These are phyloP conservation scores for Neonectria punicea DNA, from an alignment of 2,329 filamentous ascomycete genomes.

Conservation along the genomic window DNA sequence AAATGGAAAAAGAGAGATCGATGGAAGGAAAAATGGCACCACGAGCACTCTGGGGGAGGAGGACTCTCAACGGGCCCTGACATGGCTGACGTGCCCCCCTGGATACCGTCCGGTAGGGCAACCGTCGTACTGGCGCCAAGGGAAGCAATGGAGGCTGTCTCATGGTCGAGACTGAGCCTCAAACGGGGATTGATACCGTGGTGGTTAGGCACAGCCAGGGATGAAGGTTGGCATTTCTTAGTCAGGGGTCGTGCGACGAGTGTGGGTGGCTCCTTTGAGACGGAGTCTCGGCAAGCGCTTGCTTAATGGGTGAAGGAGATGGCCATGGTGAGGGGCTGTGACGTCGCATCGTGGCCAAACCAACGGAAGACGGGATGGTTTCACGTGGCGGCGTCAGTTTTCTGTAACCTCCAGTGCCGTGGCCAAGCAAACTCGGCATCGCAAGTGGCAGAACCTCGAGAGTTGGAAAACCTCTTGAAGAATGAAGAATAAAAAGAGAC, in stretches of 20 bases:
- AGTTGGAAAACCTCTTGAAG: neutral
- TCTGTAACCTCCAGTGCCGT: neutral
- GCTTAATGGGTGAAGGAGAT: neutral
- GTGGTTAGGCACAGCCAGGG: conserved; percentile 36
- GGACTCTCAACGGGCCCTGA: neutral
- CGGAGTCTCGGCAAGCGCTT: conserved; percentile 21
- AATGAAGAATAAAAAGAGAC: too few species aligned
- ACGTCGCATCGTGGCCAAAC: neutral
- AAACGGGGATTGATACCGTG: conserved; percentile 38
- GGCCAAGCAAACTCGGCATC: neutral
- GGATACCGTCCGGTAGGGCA: conserved; percentile 1
- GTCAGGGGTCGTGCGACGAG: conserved; percentile 28
- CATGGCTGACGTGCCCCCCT: neutral
- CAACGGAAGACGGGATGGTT: conserved; percentile 3
- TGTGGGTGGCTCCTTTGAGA: conserved; percentile 23
- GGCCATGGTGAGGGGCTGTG: neutral
- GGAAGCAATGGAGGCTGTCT: conserved; percentile 8
- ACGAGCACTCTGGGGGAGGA: conserved; percentile 17
- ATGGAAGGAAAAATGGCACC: conserved; percentile 31
- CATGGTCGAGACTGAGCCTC: conserved; percentile 37
- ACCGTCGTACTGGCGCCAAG: conserved; percentile 15
- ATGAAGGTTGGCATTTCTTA: conserved; percentile 19
- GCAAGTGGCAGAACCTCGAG: neutral
- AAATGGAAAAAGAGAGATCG: conserved; percentile 12
- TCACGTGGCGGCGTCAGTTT: neutral